Base-by-base conservation (phyloP, 1,284 basidiomycete species). In the Malassezia yamatoensis region DNA sequence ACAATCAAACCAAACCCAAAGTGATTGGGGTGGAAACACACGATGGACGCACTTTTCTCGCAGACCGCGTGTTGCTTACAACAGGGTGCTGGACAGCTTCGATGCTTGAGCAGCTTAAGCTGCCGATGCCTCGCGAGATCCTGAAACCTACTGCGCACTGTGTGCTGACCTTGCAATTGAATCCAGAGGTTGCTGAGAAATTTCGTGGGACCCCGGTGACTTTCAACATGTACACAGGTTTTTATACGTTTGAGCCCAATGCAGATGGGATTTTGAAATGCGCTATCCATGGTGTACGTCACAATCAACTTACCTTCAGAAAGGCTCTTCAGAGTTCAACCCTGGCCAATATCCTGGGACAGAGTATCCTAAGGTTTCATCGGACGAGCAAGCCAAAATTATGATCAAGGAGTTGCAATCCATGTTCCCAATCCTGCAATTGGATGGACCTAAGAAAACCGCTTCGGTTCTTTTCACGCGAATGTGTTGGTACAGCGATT, bases 71-170 rank as follows among this genome's bases (percentile, higher is more conserved):
- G 5, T 77, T 90, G 21, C 70, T 90, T 34, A 82, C 86, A 12
- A 78, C 83, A 7, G 88, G 88, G 21, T 82, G 87, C 5, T 90
- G 90, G 90, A 88, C 88, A 0, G 81, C 84, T 2, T 84, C 85
- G 0, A 76, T 85, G 1, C 87, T 91, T 13, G 32, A 60, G 10
- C 21, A 36, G 5, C 54, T 62, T 2, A 43, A 59, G 2, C 40
- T 59, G 34, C 35, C 38, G 1, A 18, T 39, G 4, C 12, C 13
- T 15, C 33, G 2, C 2, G 13, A 16, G 5, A 12, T 51, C 13
- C 13, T 64, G 8, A 58, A 54, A 18, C 61, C 63, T 10, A 60
- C 65, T 2, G 70, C 70, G 0, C 90, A 94, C 76, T 83, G 80
- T 58, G 76, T 91, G 21, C 84, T 82, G 1, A 85, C 81, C 65